phyloP scores from a whole-genome alignment of 2,329 filamentous ascomycete genomes.

The Colletotrichum musicola region DNA sequence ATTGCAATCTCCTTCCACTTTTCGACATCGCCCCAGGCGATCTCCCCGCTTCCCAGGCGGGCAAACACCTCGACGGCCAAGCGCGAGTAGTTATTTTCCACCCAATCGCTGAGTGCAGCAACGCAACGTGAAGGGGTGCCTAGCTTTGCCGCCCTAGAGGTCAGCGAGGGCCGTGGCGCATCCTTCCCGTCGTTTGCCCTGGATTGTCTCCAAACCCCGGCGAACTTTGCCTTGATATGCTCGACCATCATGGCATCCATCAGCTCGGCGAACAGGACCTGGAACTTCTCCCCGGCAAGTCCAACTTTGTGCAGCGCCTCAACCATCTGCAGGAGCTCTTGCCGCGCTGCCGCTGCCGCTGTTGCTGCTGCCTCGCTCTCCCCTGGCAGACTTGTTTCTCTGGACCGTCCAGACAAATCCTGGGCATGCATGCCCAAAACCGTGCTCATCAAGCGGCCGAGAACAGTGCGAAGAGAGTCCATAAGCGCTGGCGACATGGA shows the following conservation, averaged over 20 bases:
- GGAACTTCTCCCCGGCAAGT: slow-evolving; percentile 76
- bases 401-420: slow-evolving; percentile 26
- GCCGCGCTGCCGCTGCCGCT: slow-evolving; percentile 53
- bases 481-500: slow-evolving; percentile 68
- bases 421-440: slow-evolving; percentile 53
- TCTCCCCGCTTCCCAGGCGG: slow-evolving; percentile 55
- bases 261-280: slow-evolving; percentile 78
- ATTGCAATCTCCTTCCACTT: slow-evolving; percentile 80
- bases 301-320: slow-evolving; percentile 74
- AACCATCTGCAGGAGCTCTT: slow-evolving; percentile 68
- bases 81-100: slow-evolving; percentile 75
- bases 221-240: slow-evolving; percentile 72
- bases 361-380: slow-evolving; percentile 43
- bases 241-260: slow-evolving; percentile 75
- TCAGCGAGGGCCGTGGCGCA: slow-evolving; percentile 43
- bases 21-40: slow-evolving; percentile 70
- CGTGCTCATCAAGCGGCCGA: slow-evolving; percentile 62
- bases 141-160: slow-evolving; percentile 39
- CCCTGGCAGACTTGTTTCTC: slow-evolving; percentile 40
- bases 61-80: slow-evolving; percentile 73
- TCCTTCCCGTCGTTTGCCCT: slow-evolving; percentile 44
- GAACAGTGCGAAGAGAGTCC: slow-evolving; percentile 65
- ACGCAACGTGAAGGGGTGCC: slow-evolving; percentile 66
- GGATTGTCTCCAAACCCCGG: slow-evolving; percentile 69
- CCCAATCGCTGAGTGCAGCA: slow-evolving; percentile 72